Evolutionary conservation across 2,329 filamentous ascomycete genomes (phyloP).

Genomic region (Aureobasidium pullulans): DNA sequence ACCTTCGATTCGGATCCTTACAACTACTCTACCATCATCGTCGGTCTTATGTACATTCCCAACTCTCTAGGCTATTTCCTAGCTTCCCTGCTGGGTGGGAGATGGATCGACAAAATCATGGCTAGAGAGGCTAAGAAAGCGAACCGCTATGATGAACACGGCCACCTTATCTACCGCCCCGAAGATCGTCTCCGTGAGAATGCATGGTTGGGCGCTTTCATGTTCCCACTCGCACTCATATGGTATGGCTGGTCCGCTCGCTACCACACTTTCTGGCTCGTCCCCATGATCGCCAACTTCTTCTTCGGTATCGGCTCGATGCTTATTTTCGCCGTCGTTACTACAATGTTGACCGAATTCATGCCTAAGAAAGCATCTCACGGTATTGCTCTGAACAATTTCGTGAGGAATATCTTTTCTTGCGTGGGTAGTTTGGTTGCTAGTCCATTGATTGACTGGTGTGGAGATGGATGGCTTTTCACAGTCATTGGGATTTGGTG

Average conservation of each 20-base stretch:
- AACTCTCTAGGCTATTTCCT: conserved; percentile 65
- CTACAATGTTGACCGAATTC: conserved; percentile 81
- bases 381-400: conserved; percentile 75
- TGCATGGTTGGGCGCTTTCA: conserved; percentile 63
- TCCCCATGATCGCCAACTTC: conserved; percentile 35
- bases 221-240: conserved; percentile 64
- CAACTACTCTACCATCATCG: conserved; percentile 57
- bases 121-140: conserved; percentile 62
- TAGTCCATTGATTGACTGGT: conserved; percentile 60
- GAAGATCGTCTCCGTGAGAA: conserved; percentile 82
- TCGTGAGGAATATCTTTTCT: conserved; percentile 69
- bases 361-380: conserved; percentile 63
- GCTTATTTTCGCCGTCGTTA: conserved; percentile 66
- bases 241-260: conserved; percentile 71
- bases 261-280: conserved; percentile 56
- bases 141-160: conserved; percentile 58
- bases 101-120: conserved; percentile 79
- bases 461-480: conserved; percentile 71
- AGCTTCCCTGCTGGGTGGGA: conserved; percentile 61
- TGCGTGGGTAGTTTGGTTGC: conserved; percentile 64
- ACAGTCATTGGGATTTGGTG: conserved; percentile 42
- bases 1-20: conserved; percentile 63
- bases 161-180: conserved; percentile 60
- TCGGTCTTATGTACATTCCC: conserved; percentile 73
- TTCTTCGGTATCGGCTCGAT: conserved; percentile 68